Evolutionary conservation across 2,329 filamentous ascomycete species (phyloP).

Genomic region (Aaosphaeria arxii): DNA sequence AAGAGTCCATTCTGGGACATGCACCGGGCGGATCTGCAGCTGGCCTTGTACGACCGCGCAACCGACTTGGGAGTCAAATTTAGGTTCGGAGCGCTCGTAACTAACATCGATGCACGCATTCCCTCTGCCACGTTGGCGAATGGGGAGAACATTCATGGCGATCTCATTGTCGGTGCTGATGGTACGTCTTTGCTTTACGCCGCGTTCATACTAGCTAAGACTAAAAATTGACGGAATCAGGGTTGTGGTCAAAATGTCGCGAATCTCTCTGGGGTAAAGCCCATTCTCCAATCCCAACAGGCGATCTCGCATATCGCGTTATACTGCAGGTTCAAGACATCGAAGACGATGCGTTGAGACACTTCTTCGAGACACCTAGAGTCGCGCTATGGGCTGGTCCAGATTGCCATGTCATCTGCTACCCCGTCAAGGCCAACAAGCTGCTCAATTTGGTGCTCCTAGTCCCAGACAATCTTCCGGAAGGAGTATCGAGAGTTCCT

Average conservation of each 20-base stretch:
- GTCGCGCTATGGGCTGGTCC: conserved; percentile 65
- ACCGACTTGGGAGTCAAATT: conserved; percentile 53
- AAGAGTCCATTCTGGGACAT: conserved; percentile 57
- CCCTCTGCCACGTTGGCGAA: conserved; percentile 40
- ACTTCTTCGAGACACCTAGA: conserved; percentile 50
- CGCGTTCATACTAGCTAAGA: conserved; percentile 37
- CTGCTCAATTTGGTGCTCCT: conserved; percentile 67
- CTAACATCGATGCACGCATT: conserved; percentile 44
- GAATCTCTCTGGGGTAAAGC: conserved; percentile 46
- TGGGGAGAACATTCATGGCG: conserved; percentile 44
- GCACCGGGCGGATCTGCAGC: conserved; percentile 62
- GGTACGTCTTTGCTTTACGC: conserved; percentile 49
- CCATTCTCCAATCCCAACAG: conserved; percentile 55
- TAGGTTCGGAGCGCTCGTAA: conserved; percentile 48
- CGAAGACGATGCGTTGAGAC: conserved; percentile 46
- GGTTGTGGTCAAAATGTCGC: conserved; percentile 60
- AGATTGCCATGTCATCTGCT: conserved; percentile 59
- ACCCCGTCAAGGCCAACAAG: conserved; percentile 57
- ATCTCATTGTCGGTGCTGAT: conserved; percentile 63
- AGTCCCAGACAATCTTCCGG: conserved; percentile 61
- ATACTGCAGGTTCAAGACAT: conserved; percentile 50
- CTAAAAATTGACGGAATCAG: background rate
- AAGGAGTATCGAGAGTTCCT: conserved; percentile 49
- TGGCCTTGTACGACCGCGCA: conserved; percentile 51
- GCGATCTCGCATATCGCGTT: conserved; percentile 63